Evolutionary conservation across 495 filamentous ascomycete genomes (phyloP), one percentile per base, ranked within the genome.

Genomic region (Gamarada debralockiae): DNA sequence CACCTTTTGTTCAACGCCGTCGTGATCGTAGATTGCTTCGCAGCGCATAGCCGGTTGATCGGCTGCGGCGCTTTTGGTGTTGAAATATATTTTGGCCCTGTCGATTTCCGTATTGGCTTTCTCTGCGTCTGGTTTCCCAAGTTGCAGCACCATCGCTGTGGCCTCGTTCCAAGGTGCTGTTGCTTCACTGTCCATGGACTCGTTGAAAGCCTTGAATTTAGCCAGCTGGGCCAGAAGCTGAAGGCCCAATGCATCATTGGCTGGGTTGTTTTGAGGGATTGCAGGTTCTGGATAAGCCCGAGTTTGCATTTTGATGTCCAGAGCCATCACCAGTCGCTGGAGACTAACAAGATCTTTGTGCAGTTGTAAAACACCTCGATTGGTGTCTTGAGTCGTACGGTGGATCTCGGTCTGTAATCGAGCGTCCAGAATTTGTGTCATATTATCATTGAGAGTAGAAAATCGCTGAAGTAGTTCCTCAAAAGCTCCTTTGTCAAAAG

Each of bases 171-270:
- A 60, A 1, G 65, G 62, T 2, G 56, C 64, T 22, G 65, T 58
- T 36, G 46, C 62, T 42, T 59, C 52, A 8, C 61, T 57, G 29
- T 73, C 69, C 41, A 74, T 67, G 17, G 68, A 66, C 57, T 71
- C 62, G 50, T 72, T 74, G 55, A 74, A 74, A 12, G 70, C 71
- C 60, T 74, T 74, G 67, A 74, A 74, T 56, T 70, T 70, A 55
- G 71, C 71, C 14, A 74, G 60, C 50, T 71, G 63, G 3, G 69
- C 66, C 24, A 74, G 45, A 2, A 69, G 57, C 18, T 33, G 45
- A 9, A 53, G 50, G 4, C 41, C 42, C 3, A 41, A 48, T 29
- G 48, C 48, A 50, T 71, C 60, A 14, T 67, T 62, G 1, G 64
- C 63, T n/a, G n/a, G n/a, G n/a, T n/a, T n/a, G 36, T 63, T 36